Conservation (phyloP, 169 alveolate species). For the Plasmodium malariae region DNA sequence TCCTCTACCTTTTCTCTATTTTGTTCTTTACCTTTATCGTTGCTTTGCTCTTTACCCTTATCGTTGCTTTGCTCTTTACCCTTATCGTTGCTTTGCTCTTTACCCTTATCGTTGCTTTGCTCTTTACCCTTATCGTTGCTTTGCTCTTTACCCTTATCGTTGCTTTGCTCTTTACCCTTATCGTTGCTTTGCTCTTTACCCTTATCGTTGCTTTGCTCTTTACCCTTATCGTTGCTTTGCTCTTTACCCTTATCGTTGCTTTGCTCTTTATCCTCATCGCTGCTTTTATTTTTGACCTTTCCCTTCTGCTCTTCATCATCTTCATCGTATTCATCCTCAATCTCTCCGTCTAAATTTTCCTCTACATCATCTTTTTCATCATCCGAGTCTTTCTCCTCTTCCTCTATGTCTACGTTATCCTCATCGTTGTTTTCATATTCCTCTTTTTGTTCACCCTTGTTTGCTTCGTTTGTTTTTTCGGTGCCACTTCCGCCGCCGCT, state of each 20-base stretch:
- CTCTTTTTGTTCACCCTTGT: neutral
- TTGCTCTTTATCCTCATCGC: neutral
- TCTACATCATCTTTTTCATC: neutral
- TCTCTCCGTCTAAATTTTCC: neutral
- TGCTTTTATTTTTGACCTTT: neutral
- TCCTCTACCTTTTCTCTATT: neutral
- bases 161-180: neutral
- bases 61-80: neutral
- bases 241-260: neutral
- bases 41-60: neutral
- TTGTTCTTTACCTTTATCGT: neutral
- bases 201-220: neutral
- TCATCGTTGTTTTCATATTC: neutral
- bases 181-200: neutral
- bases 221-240: neutral
- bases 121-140: too few relatives aligned
- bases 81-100: neutral
- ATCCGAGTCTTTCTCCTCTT: neutral
- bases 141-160: neutral
- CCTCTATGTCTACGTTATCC: neutral
- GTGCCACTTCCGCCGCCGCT: neutral
- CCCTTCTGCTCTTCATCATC: neutral
- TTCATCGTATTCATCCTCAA: conserved; percentile 3
- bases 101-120: neutral
- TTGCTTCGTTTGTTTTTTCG: neutral